phyloP scores from a whole-genome alignment of 2,329 filamentous ascomycete species.

The Nannizziopsis arthrosporioides region DNA sequence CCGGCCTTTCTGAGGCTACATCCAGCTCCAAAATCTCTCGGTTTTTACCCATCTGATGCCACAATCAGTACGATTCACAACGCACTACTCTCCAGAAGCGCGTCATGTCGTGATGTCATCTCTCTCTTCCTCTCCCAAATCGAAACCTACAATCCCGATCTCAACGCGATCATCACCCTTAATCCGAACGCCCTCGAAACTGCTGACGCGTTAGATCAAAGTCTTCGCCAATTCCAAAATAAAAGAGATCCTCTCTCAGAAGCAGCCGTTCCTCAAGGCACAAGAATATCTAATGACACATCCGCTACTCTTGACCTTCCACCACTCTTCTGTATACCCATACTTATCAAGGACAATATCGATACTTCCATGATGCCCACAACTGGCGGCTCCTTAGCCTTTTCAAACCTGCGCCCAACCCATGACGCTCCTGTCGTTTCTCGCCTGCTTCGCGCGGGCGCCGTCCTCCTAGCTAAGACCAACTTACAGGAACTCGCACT shows the following conservation, averaged over 20 bases:
- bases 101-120: conserved; percentile 45
- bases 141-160: conserved; percentile 43
- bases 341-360: conserved; percentile 55
- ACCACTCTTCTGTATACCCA: conserved; percentile 49
- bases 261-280: neutral
- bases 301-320: conserved; percentile 20
- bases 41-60: conserved; percentile 46
- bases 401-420: conserved; percentile 35
- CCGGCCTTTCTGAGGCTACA: neutral
- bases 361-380: conserved; percentile 46
- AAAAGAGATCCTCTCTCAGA: neutral
- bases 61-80: conserved; percentile 48
- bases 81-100: conserved; percentile 42
- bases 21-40: neutral
- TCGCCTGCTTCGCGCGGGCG: conserved; percentile 41
- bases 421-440: conserved; percentile 42
- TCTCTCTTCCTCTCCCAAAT: conserved; percentile 48
- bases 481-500: conserved; percentile 54
- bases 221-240: neutral
- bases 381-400: conserved; percentile 43
- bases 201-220: conserved; percentile 41
- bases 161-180: conserved; percentile 47
- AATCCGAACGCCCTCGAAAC: conserved; percentile 39
- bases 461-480: conserved; percentile 48
- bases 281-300: neutral